Conservation (phyloP, 306 rosid species). For the Datisca glomerata region DNA sequence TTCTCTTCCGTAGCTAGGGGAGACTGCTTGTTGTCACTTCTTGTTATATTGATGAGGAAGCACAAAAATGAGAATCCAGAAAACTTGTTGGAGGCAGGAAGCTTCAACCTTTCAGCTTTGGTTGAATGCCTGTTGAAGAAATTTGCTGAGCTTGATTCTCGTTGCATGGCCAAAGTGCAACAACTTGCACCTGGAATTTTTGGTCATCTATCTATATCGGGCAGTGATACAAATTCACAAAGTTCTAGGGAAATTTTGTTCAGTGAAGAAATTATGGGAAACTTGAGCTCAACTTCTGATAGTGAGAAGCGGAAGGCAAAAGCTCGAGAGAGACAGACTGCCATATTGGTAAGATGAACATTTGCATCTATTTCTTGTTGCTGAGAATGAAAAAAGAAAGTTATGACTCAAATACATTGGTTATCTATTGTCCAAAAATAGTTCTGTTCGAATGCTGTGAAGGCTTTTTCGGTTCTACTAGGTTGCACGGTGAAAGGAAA, state of each 20-base stretch:
- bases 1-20: conserved; percentile 40
- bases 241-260: no score
- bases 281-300: conserved; percentile 39
- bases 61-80: conserved; percentile 38
- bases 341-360: conserved; percentile 64
- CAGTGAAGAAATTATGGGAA: no score
- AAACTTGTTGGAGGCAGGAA: conserved; percentile 45
- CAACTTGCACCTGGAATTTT: conserved; percentile 71
- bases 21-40: conserved; percentile 83
- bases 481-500: no score
- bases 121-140: conserved; percentile 69
- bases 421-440: no score
- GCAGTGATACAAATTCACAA: conserved; percentile 21
- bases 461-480: no score
- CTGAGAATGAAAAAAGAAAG: not conserved
- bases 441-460: no score
- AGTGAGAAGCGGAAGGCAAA: conserved; percentile 87
- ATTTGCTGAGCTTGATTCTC: conserved; percentile 62
- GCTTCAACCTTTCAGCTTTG: conserved; percentile 52
- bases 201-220: conserved; percentile 25
- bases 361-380: not conserved
- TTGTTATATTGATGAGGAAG: conserved; percentile 66
- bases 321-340: conserved; percentile 96
- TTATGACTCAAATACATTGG: no score
- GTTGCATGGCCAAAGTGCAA: conserved; percentile 58